Percentiles rank a stretch among this genome's conserved stretches.
Conservation (phyloP, 371 early-diverging fungal genomes). For the Mucor mucedo region DNA sequence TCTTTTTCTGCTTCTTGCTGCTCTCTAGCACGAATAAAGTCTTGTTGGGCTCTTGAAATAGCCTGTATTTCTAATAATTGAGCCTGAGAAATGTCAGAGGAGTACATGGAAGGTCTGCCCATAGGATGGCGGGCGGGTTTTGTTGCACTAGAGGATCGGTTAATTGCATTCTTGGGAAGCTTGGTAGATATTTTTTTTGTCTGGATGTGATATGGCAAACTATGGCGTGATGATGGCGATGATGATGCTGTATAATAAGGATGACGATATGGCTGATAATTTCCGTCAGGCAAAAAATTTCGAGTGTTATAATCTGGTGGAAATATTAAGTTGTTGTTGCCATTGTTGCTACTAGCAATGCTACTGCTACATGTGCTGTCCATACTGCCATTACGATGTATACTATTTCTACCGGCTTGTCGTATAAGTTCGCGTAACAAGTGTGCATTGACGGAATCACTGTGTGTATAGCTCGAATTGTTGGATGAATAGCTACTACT, state of each 20-base stretch:
- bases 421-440: conserved; percentile 18
- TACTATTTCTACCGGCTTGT: conserved; percentile 15
- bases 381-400: background rate
- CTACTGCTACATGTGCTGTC: background rate
- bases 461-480: conserved; percentile 7
- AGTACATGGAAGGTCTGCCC: conserved; percentile 22
- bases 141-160: background rate
- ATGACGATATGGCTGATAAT: conserved; percentile 11
- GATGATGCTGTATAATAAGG: conserved; percentile 1
- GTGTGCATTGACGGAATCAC: conserved; percentile 23
- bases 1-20: conserved; percentile 28
- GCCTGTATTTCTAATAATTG: conserved; percentile 26
- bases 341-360: background rate
- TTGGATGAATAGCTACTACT: background rate
- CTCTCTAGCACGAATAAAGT: conserved; percentile 25
- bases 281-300: conserved; percentile 6
- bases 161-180: background rate
- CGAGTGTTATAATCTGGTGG: background rate
- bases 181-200: background rate
- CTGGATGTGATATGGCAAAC: background rate
- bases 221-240: background rate
- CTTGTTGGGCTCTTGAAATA: conserved; percentile 25
- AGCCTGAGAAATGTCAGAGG: conserved; percentile 21
- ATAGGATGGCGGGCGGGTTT: background rate
- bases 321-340: background rate